Evolutionary conservation across 768 basidiomycete genomes (phyloP).

Genomic region (Tubosaeta sp.): DNA sequence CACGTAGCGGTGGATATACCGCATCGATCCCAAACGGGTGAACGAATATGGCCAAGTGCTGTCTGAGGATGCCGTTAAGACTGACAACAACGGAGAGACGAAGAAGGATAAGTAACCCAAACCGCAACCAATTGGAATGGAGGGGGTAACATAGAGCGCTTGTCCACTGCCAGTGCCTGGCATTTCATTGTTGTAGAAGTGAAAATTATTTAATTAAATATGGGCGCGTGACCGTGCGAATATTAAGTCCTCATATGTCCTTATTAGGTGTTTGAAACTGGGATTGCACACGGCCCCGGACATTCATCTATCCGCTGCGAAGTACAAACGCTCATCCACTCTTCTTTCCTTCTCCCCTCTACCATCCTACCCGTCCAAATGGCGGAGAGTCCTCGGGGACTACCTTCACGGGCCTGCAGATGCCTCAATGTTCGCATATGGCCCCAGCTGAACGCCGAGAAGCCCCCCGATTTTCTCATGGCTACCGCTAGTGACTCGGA

Average conservation of each 20-base stretch:
- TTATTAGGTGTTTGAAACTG: conserved; percentile 23
- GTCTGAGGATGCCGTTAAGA: conserved; percentile 40
- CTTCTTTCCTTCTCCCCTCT: conserved; percentile 16
- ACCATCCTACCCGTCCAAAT: conserved; percentile 18
- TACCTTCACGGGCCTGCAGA: conserved; percentile 49
- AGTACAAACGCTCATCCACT: conserved; percentile 10
- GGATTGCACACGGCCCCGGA: conserved; percentile 28
- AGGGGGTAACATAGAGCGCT: not conserved
- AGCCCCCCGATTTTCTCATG: conserved; percentile 36
- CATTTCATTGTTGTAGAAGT: not conserved
- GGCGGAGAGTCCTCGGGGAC: conserved; percentile 18
- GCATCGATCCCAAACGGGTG: conserved; percentile 87
- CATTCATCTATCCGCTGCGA: conserved; percentile 30
- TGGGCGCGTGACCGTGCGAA: conserved; percentile 20
- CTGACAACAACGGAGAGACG: conserved; percentile 41
- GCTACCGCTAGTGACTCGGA: conserved; percentile 27
- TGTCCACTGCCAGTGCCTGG: not conserved
- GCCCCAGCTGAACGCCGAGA: conserved; percentile 24
- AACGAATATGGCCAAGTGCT: conserved; percentile 96
- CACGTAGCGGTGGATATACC: conserved; percentile 90
- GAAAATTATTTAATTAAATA: conserved; percentile 6
- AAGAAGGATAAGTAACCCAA: conserved; percentile 51
- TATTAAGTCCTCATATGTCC: conserved; percentile 12
- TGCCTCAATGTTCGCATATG: conserved; percentile 69
- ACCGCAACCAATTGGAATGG: conserved; percentile 5